These are phyloP conservation scores for Syzygium grande DNA, from an alignment of 345 rosid species.

Conservation along the genomic window DNA sequence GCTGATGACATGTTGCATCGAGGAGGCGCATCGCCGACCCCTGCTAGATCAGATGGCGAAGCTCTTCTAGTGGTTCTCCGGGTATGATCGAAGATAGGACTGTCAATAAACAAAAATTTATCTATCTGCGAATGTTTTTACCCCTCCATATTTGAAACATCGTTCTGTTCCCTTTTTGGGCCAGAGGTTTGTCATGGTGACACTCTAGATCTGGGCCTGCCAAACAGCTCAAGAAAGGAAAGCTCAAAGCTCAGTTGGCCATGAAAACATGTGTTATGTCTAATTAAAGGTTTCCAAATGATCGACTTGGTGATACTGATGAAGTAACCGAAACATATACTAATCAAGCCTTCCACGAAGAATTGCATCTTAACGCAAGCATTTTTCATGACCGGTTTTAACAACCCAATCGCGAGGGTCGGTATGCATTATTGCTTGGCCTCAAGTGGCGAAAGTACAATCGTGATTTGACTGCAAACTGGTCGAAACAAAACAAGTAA, in stretches of 20 bases:
- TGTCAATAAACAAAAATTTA: not conserved
- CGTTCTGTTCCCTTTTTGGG: too few species aligned
- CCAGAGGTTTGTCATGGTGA: too few species aligned
- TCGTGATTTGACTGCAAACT: not conserved
- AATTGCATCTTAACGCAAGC: not conserved
- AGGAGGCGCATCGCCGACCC: conserved; percentile 26
- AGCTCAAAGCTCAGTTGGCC: not conserved
- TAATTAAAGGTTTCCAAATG: not conserved
- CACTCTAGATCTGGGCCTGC: not conserved
- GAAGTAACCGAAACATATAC: not conserved
- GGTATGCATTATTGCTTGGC: not conserved
- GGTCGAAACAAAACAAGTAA: not conserved
- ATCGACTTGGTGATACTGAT: not conserved
- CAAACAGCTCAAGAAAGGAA: not conserved
- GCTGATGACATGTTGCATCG: conserved; percentile 65
- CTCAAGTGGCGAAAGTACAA: not conserved
- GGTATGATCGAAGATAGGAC: not conserved
- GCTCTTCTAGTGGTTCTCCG: not conserved
- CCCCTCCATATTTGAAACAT: not conserved
- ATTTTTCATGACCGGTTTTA: not conserved
- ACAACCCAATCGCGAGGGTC: not conserved
- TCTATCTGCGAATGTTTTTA: not conserved
- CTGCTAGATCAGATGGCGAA: conserved; percentile 26
- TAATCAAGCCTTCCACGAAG: not conserved
- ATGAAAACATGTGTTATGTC: not conserved